phyloP scores from a whole-genome alignment of 2,329 filamentous ascomycete genomes.

The Blastomyces parvus region DNA sequence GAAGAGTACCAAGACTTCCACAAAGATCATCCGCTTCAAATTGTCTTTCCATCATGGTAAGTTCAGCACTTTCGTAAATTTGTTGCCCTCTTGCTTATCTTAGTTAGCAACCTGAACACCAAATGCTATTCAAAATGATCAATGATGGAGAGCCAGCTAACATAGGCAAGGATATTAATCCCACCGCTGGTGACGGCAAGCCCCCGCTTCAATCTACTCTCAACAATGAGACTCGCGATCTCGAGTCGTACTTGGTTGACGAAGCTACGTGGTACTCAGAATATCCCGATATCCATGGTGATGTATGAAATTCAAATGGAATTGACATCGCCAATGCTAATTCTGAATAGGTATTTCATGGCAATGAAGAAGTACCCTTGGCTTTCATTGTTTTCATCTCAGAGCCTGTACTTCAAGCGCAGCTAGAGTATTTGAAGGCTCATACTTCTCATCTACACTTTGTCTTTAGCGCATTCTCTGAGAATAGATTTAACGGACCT shows the following conservation, averaged over 20 bases:
- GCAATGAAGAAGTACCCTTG: not conserved
- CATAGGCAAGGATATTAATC: too few relatives aligned
- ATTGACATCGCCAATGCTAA: not conserved
- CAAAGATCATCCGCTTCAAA: not conserved
- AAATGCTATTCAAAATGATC: too few relatives aligned
- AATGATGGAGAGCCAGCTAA: too few relatives aligned
- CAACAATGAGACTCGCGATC: too few relatives aligned
- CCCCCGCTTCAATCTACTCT: too few relatives aligned
- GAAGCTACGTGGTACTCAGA: too few relatives aligned
- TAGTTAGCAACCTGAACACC: not conserved
- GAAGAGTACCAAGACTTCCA: not conserved
- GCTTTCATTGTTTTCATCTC: not conserved
- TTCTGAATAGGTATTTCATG: not conserved
- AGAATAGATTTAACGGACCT: not conserved
- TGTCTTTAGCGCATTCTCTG: not conserved
- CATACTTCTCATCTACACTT: not conserved
- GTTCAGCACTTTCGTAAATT: not conserved
- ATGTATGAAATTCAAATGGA: not conserved
- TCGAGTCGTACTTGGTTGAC: too few relatives aligned
- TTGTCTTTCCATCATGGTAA: slow-evolving; percentile 2
- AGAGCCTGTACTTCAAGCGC: not conserved
- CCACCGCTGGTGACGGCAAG: too few relatives aligned
- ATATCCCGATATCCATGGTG: too few relatives aligned
- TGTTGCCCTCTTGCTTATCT: not conserved
- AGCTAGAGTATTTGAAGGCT: not conserved